Base-by-base conservation (phyloP, 768 basidiomycete species). In the Tricholoma furcatifolium region DNA sequence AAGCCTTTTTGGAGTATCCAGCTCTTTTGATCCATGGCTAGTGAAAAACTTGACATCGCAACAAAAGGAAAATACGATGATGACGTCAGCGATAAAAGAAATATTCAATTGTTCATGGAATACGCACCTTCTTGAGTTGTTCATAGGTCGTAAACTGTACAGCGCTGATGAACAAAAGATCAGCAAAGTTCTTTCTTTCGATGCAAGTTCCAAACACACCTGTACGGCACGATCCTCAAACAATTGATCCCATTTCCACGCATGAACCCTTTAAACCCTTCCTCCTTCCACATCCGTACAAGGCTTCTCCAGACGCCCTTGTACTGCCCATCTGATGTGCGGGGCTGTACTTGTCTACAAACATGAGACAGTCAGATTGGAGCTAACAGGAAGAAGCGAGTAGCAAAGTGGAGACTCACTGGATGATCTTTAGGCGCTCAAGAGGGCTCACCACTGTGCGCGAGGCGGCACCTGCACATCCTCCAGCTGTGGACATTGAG, bases 401-500 rank as follows among this genome's bases (percentile, higher is more conserved):
- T 20, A 34, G 30, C 43, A 2, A 31, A 18, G 8, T 27, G 18
- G 27, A 49, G 6, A 77, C 91, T 64, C 61, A 95, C 94, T 95
- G 87, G 55, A 99, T 97, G 64, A 99, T 98, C 71, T 99, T 99
- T 50, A 98, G 76, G 53, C 96, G 75, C 63, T 98, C 94, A 12
- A 98, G 68, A 9, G 95, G 96, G 60, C 85, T 88, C 44, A 98
- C 96, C 12, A 97, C 91, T 2, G 95, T 97, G 50, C 95, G 76
- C 53, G 89, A 92, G 8, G 91, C 84, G 56, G 81, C 81, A 35
- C 81, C 81, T 12, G 81, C 81, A 65, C 76, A 77, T 62, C 80
- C 80, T 40, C 80, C 80, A 59, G 80, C 80, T 81, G 56, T 32
- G 32, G 31, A 53, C 35, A 45, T 48, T 35, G 18, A 43, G 11